Percentiles rank a stretch among this genome's conserved stretches.
phyloP scores from a whole-genome alignment of 202 grass and related monocot species.

The Musa balbisiana region DNA sequence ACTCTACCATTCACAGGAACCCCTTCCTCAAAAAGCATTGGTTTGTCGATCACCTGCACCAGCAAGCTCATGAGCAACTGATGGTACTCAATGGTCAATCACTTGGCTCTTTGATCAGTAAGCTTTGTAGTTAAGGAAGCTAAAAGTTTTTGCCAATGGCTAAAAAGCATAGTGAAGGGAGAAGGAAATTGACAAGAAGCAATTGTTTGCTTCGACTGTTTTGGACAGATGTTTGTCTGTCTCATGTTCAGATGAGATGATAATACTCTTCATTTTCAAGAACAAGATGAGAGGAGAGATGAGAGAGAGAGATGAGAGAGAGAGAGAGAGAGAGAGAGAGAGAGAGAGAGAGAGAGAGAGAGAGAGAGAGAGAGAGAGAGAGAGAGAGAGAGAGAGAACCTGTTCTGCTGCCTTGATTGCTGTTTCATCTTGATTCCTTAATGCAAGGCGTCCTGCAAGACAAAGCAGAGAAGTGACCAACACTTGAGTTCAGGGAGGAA shows the following conservation, averaged over 20 bases:
- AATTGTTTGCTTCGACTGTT: no score
- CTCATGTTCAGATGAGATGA: no score
- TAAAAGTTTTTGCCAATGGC: no score
- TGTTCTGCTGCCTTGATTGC: neutral
- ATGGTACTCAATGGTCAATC: no score
- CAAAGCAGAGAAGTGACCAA: neutral
- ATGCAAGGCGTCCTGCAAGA: neutral
- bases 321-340: neutral
- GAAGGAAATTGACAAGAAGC: no score
- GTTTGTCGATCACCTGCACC: neutral
- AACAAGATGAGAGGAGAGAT: no score
- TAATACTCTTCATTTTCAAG: no score
- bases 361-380: neutral
- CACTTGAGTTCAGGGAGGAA: neutral
- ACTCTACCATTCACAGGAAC: constrained; percentile 25
- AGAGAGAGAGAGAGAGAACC: constrained; percentile 1
- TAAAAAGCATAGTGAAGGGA: no score
- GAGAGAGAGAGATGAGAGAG: no score
- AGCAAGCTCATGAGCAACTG: neutral
- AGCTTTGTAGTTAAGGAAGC: neutral
- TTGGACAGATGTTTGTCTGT: no score
- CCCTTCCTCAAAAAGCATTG: neutral
- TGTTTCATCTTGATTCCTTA: neutral
- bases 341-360: neutral
- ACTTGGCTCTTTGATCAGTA: neutral